Conservation (phyloP, 805 yeast genomes). For the Hyphopichia homilentoma region DNA sequence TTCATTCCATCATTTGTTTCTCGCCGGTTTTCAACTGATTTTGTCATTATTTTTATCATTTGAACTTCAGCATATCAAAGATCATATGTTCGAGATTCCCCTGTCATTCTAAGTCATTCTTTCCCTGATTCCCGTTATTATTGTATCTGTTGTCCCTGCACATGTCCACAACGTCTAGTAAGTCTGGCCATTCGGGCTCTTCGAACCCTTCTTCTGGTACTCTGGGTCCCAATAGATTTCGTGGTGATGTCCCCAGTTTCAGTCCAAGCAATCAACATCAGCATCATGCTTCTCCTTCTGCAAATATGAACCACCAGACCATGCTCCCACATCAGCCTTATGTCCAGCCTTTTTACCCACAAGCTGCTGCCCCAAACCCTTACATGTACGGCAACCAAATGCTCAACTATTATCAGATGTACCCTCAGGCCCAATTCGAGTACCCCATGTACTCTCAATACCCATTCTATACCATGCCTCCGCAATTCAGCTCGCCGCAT, state of each 20-base stretch:
- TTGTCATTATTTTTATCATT: no score
- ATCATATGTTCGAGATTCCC: no score
- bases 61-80: no score
- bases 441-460: constrained; percentile 1
- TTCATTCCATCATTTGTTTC: no score
- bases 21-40: no score
- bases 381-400: constrained; percentile 1
- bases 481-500: neutral
- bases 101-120: no score
- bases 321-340: constrained; percentile 3
- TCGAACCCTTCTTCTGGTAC: no score
- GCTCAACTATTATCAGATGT: neutral
- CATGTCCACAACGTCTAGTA: constrained; percentile 1
- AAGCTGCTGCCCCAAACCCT: neutral
- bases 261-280: constrained; percentile 22
- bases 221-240: constrained; percentile 33
- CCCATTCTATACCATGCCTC: constrained; percentile 1
- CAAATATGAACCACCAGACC: constrained; percentile 8
- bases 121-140: no score
- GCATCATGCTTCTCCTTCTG: constrained; percentile 9
- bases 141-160: neutral
- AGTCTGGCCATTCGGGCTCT: no score
- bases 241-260: constrained; percentile 37
- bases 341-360: neutral
- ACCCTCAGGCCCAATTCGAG: constrained; percentile 1